A percentile compares a stretch with the other conserved stretches of the same genome.
These are phyloP conservation scores for Penicillium sp. DNA, from an alignment of 2,329 filamentous ascomycete genomes.

Conservation along the genomic window DNA sequence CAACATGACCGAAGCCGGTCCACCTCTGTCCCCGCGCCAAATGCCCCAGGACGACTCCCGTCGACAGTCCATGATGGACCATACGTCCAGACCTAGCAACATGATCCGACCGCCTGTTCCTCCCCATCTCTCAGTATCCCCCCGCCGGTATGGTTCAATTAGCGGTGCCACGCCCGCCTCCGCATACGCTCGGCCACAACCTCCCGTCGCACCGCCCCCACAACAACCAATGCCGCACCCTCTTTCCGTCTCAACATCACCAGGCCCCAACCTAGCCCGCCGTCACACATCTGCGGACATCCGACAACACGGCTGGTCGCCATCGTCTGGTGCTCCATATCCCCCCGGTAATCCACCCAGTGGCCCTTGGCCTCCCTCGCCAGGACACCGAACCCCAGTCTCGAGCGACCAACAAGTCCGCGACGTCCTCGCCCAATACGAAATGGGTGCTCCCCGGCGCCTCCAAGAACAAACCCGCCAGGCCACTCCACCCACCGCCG, in stretches of 20 bases:
- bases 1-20: slow-evolving; percentile 60
- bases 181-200: slow-evolving; percentile 66
- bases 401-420: slow-evolving; percentile 60
- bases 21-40: slow-evolving; percentile 83
- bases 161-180: slow-evolving; percentile 66
- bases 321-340: slow-evolving; percentile 56
- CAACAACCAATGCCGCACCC: slow-evolving; percentile 65
- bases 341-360: slow-evolving; percentile 62
- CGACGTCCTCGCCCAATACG: slow-evolving; percentile 62
- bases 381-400: slow-evolving; percentile 47
- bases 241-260: slow-evolving; percentile 55
- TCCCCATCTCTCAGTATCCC: slow-evolving; percentile 73
- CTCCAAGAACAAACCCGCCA: slow-evolving; percentile 49
- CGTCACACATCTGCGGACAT: slow-evolving; percentile 96
- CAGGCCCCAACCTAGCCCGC: slow-evolving; percentile 66
- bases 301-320: slow-evolving; percentile 75
- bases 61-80: slow-evolving; percentile 63
- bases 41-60: slow-evolving; percentile 79
- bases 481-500: slow-evolving; percentile 51
- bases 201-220: slow-evolving; percentile 59
- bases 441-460: slow-evolving; percentile 55
- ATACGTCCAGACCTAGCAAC: slow-evolving; percentile 55
- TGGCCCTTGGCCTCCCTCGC: slow-evolving; percentile 66
- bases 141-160: slow-evolving; percentile 84
- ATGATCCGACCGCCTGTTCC: slow-evolving; percentile 75